Evolutionary conservation across 2,329 filamentous ascomycete species (phyloP).

Genomic region (Truncatella angustata): DNA sequence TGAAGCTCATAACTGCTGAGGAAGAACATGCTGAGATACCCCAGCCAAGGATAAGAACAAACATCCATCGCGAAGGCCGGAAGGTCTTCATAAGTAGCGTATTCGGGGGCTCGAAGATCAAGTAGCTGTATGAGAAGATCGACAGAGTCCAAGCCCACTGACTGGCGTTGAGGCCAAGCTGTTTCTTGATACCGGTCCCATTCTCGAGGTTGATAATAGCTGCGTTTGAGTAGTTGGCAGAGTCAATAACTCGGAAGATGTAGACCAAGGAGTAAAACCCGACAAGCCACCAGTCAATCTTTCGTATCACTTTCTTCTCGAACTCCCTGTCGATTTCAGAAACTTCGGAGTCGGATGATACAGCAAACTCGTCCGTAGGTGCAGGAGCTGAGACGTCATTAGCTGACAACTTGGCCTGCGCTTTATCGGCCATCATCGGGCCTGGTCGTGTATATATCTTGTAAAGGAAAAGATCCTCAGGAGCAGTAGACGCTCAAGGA

Average conservation of each 20-base stretch:
- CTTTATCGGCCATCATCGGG: background rate
- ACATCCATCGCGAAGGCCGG: slow-evolving; percentile 33
- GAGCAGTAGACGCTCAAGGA: too few relatives aligned
- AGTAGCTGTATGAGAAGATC: slow-evolving; percentile 39
- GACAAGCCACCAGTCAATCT: slow-evolving; percentile 33
- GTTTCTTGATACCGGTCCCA: slow-evolving; percentile 36
- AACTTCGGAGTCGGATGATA: slow-evolving; percentile 1
- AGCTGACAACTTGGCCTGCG: slow-evolving; percentile 8
- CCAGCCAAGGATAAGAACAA: slow-evolving; percentile 32
- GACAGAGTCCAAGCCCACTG: slow-evolving; percentile 38
- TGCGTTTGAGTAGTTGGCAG: slow-evolving; percentile 36
- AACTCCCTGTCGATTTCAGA: slow-evolving; percentile 15
- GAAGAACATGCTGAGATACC: slow-evolving; percentile 34
- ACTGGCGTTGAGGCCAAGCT: slow-evolving; percentile 28
- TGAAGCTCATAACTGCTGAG: slow-evolving; percentile 31
- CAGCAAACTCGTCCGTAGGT: background rate
- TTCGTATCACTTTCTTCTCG: slow-evolving; percentile 29
- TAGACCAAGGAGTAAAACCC: slow-evolving; percentile 36
- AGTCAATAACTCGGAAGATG: slow-evolving; percentile 37
- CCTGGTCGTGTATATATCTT: background rate
- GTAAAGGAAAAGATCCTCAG: background rate
- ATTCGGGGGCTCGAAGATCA: slow-evolving; percentile 36
- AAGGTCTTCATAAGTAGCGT: slow-evolving; percentile 35
- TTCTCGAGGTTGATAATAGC: slow-evolving; percentile 39
- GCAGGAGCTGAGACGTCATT: slow-evolving; percentile 9